Conservation (phyloP, 768 basidiomycete species). For the Boletus vinaceobasis region DNA sequence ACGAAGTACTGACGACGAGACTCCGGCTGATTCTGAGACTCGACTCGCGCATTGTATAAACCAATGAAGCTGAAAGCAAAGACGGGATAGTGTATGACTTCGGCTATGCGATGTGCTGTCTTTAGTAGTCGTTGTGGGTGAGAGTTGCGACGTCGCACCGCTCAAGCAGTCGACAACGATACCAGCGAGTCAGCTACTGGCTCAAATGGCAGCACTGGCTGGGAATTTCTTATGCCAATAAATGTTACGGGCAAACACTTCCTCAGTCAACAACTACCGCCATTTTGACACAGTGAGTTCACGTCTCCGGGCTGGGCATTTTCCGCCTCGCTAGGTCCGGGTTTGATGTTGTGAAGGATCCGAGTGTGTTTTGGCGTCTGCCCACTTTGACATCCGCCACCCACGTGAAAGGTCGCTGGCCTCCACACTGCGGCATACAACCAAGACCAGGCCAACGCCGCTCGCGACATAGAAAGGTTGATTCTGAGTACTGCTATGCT, state of each 20-base stretch:
- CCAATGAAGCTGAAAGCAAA: conserved; percentile 18
- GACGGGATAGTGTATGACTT: neutral
- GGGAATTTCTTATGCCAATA: conserved; percentile 32
- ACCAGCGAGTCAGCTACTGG: neutral
- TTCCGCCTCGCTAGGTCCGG: conserved; percentile 13
- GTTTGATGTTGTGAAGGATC: conserved; percentile 30
- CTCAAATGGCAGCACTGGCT: conserved; percentile 7
- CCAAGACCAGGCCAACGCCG: conserved; percentile 19
- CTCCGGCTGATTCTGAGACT: conserved; percentile 24
- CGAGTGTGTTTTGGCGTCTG: conserved; percentile 26
- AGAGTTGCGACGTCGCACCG: neutral
- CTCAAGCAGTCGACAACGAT: neutral
- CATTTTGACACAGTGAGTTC: conserved; percentile 21
- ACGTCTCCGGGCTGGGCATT: conserved; percentile 15
- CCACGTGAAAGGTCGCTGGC: conserved; percentile 25
- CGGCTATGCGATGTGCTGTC: neutral
- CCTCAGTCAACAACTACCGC: conserved; percentile 19
- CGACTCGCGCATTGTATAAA: conserved; percentile 28
- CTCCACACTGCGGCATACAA: conserved; percentile 20
- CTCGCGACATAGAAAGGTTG: conserved; percentile 22
- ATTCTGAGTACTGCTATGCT: conserved; percentile 33
- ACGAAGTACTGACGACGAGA: conserved; percentile 21
- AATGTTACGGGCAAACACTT: conserved; percentile 19
- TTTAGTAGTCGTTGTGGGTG: neutral
- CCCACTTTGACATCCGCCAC: conserved; percentile 29